Conservation (phyloP, 208 protist species). For the Leishmania guyanensis region DNA sequence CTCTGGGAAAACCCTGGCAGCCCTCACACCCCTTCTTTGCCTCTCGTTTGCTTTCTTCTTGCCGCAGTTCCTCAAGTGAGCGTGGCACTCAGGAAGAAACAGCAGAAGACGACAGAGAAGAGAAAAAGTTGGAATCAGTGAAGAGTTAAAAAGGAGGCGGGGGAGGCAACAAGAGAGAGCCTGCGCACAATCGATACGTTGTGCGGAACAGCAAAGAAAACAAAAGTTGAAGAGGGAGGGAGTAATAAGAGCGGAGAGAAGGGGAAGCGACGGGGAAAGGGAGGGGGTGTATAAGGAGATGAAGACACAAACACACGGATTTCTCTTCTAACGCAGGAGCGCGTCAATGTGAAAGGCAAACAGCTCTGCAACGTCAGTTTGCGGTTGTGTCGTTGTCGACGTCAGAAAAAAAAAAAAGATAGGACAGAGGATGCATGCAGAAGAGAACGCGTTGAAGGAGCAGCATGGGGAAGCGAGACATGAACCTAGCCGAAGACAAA, state of each 20-base stretch:
- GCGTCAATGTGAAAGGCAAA: background rate
- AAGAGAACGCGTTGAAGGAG: background rate
- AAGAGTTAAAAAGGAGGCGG: background rate
- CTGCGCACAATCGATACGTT: background rate
- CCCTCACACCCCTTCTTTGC: background rate
- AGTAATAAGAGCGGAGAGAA: background rate
- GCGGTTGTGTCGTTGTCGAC: background rate
- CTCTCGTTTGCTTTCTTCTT: background rate
- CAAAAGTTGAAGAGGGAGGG: no score
- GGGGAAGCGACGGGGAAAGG: background rate
- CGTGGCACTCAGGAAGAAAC: background rate
- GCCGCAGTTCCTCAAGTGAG: background rate
- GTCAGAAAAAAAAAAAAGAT: background rate
- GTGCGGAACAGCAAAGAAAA: background rate
- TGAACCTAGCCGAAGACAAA: background rate
- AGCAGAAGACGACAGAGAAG: background rate
- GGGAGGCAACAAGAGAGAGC: background rate
- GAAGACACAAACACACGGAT: background rate
- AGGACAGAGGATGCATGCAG: background rate
- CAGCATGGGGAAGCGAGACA: background rate
- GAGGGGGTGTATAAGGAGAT: background rate
- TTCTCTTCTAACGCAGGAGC: background rate
- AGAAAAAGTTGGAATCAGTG: background rate
- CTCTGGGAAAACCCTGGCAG: background rate
- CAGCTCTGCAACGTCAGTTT: background rate